Base-by-base conservation (phyloP, 2,329 filamentous ascomycete genomes). In the Ceratocystis colombiana region DNA sequence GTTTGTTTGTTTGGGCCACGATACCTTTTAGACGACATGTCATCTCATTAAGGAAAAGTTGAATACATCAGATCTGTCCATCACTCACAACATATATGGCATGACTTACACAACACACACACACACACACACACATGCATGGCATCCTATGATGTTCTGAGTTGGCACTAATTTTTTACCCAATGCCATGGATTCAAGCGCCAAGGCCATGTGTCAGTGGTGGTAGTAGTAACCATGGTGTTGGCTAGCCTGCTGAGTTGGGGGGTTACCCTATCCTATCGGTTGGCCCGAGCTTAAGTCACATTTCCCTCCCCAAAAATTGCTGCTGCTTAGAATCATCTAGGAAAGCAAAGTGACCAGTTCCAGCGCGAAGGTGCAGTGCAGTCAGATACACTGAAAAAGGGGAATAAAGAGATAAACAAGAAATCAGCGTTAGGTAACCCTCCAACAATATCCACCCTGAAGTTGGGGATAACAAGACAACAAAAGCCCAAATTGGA, bases 1-100 rank as follows among this genome's bases (percentile, higher is more conserved):
- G 44, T 30, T 50, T 33, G 12, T 65, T 65, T 65, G 33, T 15
- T 45, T 55, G 50, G 46, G 28, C 62, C 63, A 67, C 41, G 67
- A 68, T 68, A 68, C 67, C 44, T 68, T 22, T 20, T 64, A 66
- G 61, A 65, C 25, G 30, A 22, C 1, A 48, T 41, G 62, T 53
- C 22, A 46, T 66, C 61, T 63, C 44, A 63, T 48, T 37, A 33
- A 41, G 25, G 17, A 63, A 63, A 62, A 33, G n/a, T 48, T 63
- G 28, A 64, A 64, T 48, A 65, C 28, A 37, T 65, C 25, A 57
- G n/a, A 65, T 41, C 61, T 61, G 45, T 50, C 55, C 63, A 57
- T 41, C 61, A 57, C 33, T 46, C 48, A 22, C 48, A 44, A 45
- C 48, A 12, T 44, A 46, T 28, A 41, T 41, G 12, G 12, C 12